Evolutionary conservation across 2,329 filamentous ascomycete genomes (phyloP).

Genomic region (Colletotrichum godetiae): DNA sequence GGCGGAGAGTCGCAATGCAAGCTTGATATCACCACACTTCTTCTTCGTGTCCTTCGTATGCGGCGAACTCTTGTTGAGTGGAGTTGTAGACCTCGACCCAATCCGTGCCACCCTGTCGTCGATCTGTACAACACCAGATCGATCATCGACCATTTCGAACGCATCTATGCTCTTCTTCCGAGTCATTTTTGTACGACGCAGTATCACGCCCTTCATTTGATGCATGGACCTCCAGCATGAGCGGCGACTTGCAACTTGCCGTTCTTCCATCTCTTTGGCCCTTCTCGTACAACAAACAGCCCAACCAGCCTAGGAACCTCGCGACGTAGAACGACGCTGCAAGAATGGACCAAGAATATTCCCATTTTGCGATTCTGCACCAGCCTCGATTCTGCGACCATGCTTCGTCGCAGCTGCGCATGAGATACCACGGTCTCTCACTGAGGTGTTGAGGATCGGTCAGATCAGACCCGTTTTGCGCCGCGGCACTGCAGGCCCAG

Average conservation of each 20-base stretch:
- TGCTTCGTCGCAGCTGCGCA: constrained; percentile 35
- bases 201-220: neutral
- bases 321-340: constrained; percentile 1
- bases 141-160: neutral
- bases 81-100: neutral
- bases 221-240: neutral
- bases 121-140: neutral
- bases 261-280: neutral
- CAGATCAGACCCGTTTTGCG: constrained; percentile 39
- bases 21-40: neutral
- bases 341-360: neutral
- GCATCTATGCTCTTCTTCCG: neutral
- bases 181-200: neutral
- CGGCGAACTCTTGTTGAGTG: neutral
- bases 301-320: neutral
- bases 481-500: constrained; percentile 41
- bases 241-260: too few relatives aligned
- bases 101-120: neutral
- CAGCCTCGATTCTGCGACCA: neutral
- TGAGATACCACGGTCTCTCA: constrained; percentile 42
- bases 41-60: neutral
- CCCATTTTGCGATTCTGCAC: neutral
- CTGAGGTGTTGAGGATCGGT: constrained; percentile 41
- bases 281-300: neutral
- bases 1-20: neutral